A percentile compares a stretch with the other conserved stretches of the same genome.
phyloP scores from a whole-genome alignment of 768 basidiomycete species.

The Lepiota venenata region DNA sequence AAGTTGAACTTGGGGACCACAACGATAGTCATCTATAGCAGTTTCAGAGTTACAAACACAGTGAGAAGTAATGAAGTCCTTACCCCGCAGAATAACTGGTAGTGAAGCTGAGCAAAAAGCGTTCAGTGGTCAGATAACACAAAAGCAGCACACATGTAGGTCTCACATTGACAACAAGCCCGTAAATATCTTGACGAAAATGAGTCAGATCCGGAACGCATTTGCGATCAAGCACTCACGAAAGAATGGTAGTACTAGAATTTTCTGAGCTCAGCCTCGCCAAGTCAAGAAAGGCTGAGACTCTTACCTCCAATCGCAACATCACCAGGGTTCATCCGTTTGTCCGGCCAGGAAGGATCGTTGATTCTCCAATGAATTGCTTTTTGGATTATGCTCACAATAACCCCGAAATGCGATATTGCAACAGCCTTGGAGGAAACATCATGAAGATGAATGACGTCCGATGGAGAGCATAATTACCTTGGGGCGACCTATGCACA shows the following conservation, averaged over 20 bases:
- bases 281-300: constrained; percentile 6
- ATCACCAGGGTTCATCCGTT: constrained; percentile 50
- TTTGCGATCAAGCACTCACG: constrained; percentile 29
- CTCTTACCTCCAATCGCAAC: constrained; percentile 49
- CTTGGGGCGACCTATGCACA: constrained; percentile 31
- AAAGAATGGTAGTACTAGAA: constrained; percentile 54
- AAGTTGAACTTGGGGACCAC: constrained; percentile 68
- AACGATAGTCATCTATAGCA: constrained; percentile 47
- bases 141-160: not conserved
- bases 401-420: constrained; percentile 63
- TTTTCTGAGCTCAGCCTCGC: not conserved
- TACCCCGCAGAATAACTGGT: constrained; percentile 51
- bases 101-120: constrained; percentile 40
- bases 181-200: constrained; percentile 48
- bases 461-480: constrained; percentile 16
- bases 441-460: not conserved
- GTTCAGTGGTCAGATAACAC: constrained; percentile 3
- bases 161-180: constrained; percentile 53
- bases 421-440: constrained; percentile 48
- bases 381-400: constrained; percentile 63
- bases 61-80: constrained; percentile 10
- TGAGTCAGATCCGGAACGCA: not conserved
- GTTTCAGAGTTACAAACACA: not conserved
- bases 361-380: constrained; percentile 44
- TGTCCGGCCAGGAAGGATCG: constrained; percentile 36